These are phyloP conservation scores for Cryphonectria japonica DNA, from an alignment of 2,329 filamentous ascomycete genomes.

Conservation along the genomic window DNA sequence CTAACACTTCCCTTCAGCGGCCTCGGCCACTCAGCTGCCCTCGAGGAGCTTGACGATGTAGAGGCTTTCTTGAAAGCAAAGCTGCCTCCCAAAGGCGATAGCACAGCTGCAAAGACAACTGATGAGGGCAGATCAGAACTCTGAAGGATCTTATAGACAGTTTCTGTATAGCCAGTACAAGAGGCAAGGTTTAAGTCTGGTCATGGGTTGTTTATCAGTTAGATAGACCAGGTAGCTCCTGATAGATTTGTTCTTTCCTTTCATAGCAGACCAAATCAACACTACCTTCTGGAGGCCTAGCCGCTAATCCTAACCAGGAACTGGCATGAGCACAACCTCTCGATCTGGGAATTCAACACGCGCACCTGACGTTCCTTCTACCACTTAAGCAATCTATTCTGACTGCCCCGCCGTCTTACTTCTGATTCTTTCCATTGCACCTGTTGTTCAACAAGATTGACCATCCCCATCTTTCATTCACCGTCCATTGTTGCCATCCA, in stretches of 20 bases:
- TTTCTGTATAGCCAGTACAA: neutral
- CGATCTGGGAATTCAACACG: neutral
- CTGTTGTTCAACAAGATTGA: neutral
- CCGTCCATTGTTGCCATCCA: no score
- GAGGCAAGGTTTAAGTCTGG: neutral
- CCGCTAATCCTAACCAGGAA: neutral
- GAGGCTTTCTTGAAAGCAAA: constrained; percentile 60
- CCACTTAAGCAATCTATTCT: no score
- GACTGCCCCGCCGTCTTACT: no score
- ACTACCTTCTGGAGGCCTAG: neutral
- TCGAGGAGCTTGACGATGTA: constrained; percentile 80
- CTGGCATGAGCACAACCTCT: neutral
- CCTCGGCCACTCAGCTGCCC: constrained; percentile 75
- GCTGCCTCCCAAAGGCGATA: constrained; percentile 48
- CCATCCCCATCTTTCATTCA: neutral
- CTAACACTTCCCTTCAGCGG: constrained; percentile 48
- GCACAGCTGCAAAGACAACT: constrained; percentile 27
- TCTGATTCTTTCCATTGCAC: neutral
- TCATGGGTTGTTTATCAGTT: neutral
- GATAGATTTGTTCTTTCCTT: neutral
- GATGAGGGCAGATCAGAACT: constrained; percentile 41
- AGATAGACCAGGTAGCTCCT: neutral
- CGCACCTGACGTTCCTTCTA: neutral
- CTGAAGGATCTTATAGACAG: constrained; percentile 27
- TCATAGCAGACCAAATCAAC: neutral